phyloP scores from a whole-genome alignment of 2,329 filamentous ascomycete genomes.

The Ciborinia camelliae region DNA sequence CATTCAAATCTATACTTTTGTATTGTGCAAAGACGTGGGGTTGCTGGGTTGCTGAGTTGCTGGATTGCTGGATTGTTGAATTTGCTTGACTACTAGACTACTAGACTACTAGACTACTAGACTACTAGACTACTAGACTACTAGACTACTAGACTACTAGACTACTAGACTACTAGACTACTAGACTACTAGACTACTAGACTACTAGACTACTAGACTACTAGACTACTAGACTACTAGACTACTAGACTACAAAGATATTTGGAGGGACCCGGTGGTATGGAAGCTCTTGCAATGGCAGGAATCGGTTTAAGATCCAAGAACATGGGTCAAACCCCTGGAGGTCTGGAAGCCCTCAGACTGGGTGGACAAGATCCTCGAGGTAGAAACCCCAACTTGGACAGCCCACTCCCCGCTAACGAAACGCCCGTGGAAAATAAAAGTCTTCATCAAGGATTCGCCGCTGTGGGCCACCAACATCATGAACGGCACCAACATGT shows the following conservation, averaged over 20 bases:
- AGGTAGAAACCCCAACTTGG: neutral
- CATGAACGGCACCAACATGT: conserved; percentile 54
- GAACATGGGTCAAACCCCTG: neutral
- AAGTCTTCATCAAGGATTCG: conserved; percentile 48
- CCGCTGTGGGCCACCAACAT: conserved; percentile 54
- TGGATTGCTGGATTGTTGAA: conserved; percentile 1
- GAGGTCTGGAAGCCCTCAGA: conserved; percentile 4
- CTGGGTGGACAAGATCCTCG: neutral
- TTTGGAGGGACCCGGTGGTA: neutral
- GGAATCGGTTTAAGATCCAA: neutral
- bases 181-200: no score
- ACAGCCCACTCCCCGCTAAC: neutral
- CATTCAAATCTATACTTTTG: neutral
- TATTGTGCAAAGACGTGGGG: neutral
- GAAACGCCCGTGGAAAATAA: neutral
- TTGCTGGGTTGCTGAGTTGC: neutral
- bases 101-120: no score
- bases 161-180: no score
- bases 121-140: no score
- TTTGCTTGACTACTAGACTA: no score
- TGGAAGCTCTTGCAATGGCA: conserved; percentile 3
- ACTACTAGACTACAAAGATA: no score
- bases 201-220: no score
- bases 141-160: no score
- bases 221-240: no score